Evolutionary conservation across 2,329 filamentous ascomycete genomes (phyloP).

Genomic region (Penicillium sp.): DNA sequence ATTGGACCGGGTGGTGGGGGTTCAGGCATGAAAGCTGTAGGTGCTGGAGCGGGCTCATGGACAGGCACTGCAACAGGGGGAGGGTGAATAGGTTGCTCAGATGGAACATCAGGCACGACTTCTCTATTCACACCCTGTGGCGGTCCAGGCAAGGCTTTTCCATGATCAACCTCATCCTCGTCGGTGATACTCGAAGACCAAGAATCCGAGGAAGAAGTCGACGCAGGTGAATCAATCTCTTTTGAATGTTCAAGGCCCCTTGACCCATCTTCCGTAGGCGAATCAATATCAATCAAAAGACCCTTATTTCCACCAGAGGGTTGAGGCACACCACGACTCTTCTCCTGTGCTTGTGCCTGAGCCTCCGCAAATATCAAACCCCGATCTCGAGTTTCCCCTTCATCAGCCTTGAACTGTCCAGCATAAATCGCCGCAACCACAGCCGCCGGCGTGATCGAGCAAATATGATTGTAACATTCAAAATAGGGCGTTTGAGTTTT

Average conservation of each 20-base stretch:
- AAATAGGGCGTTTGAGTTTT: slow-evolving; percentile 48
- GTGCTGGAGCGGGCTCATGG: slow-evolving; percentile 8
- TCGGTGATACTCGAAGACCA: slow-evolving; percentile 23
- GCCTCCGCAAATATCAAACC: slow-evolving; percentile 31
- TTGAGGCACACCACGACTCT: not conserved
- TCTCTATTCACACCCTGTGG: slow-evolving; percentile 1
- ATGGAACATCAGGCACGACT: not conserved
- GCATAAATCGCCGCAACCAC: slow-evolving; percentile 20
- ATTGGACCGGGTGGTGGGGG: slow-evolving; percentile 11
- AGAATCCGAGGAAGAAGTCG: slow-evolving; percentile 18
- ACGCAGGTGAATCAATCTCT: slow-evolving; percentile 15
- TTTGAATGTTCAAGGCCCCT: slow-evolving; percentile 16
- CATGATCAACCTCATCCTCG: slow-evolving; percentile 27
- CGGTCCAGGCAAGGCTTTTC: slow-evolving; percentile 16
- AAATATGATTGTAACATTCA: slow-evolving; percentile 52
- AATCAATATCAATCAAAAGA: slow-evolving; percentile 32
- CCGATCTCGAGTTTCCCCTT: slow-evolving; percentile 23
- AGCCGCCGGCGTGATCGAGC: slow-evolving; percentile 43
- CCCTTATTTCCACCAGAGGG: not conserved
- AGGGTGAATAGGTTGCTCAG: not conserved
- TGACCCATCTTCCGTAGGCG: slow-evolving; percentile 14
- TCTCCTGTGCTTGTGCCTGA: slow-evolving; percentile 6
- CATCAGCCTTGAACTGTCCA: not conserved
- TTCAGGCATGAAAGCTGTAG: slow-evolving; percentile 8
- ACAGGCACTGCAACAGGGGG: slow-evolving; percentile 11